Percentiles rank a stretch among this genome's conserved stretches.
Conservation (phyloP, 345 rosid species). For the Ricinus communis region DNA sequence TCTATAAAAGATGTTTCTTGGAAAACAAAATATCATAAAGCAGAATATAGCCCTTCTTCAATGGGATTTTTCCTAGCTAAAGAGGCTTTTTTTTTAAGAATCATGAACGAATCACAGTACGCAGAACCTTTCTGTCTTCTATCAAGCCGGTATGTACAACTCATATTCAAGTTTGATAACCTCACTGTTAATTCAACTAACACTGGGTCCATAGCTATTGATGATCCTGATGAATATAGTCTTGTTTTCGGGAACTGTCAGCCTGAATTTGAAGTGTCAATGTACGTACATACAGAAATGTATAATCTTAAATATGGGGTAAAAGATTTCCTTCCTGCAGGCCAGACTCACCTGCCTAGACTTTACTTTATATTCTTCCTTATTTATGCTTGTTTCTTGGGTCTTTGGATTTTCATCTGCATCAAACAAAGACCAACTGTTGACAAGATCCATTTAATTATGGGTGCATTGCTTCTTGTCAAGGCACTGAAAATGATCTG, state of each 20-base stretch:
- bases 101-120: slow-evolving; percentile 27
- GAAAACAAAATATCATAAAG: slow-evolving; percentile 20
- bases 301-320: slow-evolving; percentile 33
- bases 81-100: slow-evolving; percentile 22
- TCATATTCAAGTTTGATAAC: slow-evolving; percentile 33
- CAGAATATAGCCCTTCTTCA: slow-evolving; percentile 30
- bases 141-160: slow-evolving; percentile 35
- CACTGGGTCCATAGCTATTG: slow-evolving; percentile 23
- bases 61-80: slow-evolving; percentile 46
- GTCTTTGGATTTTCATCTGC: slow-evolving; percentile 34
- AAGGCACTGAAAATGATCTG: slow-evolving; percentile 54
- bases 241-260: slow-evolving; percentile 51
- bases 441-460: slow-evolving; percentile 44
- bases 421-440: slow-evolving; percentile 33
- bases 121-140: slow-evolving; percentile 29
- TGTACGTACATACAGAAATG: slow-evolving; percentile 58
- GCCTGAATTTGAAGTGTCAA: slow-evolving; percentile 42
- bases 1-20: slow-evolving; percentile 33
- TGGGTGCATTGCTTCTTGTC: slow-evolving; percentile 46
- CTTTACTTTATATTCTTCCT: slow-evolving; percentile 36
- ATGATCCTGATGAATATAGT: slow-evolving; percentile 39
- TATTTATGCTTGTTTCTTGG: slow-evolving; percentile 26
- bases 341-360: slow-evolving; percentile 41
- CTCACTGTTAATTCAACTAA: slow-evolving; percentile 24
- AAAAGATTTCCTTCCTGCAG: slow-evolving; percentile 51